These are phyloP conservation scores for Albizia julibrissin DNA, from an alignment of 306 rosid species.

Conservation along the genomic window DNA sequence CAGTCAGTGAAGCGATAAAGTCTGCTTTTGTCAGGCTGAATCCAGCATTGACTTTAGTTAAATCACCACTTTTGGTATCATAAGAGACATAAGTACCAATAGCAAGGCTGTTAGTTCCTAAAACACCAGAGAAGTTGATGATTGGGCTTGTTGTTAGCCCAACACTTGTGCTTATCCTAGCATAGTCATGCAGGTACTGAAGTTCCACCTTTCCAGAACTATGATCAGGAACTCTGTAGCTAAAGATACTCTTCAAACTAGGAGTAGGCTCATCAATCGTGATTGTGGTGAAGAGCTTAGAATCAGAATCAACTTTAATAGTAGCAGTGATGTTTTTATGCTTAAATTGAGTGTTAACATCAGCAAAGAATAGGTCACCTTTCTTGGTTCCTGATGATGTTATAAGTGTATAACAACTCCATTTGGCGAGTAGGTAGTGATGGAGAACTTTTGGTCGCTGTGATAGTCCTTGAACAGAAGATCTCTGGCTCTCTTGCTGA, in stretches of 20 bases:
- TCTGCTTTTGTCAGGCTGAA: conserved; percentile 67
- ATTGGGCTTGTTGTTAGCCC: conserved; percentile 93
- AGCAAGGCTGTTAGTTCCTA: conserved; percentile 67
- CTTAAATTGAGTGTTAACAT: conserved; percentile 85
- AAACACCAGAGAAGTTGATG: conserved; percentile 80
- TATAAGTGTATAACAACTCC: no score
- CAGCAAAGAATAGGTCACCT: conserved; percentile 79
- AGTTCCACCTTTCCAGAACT: conserved; percentile 94
- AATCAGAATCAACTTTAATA: conserved; percentile 85
- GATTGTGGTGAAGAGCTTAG: conserved; percentile 75
- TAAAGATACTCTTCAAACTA: conserved; percentile 84
- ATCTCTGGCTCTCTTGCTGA: no score
- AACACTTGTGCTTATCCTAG: conserved; percentile 75
- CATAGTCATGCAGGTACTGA: conserved; percentile 88
- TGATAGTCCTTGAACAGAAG: no score
- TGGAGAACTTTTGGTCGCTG: no score
- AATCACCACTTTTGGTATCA: conserved; percentile 69
- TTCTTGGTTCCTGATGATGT: conserved; percentile 83
- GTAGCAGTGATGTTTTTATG: conserved; percentile 78
- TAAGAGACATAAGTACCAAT: conserved; percentile 82
- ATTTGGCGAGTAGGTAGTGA: no score
- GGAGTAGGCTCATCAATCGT: conserved; percentile 80
- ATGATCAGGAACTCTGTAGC: conserved; percentile 87
- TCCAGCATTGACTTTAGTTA: conserved; percentile 78
- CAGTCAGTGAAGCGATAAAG: conserved; percentile 68